These are phyloP conservation scores for Aspergillus versicolor DNA, from an alignment of 2,329 filamentous ascomycete species.

Conservation along the genomic window DNA sequence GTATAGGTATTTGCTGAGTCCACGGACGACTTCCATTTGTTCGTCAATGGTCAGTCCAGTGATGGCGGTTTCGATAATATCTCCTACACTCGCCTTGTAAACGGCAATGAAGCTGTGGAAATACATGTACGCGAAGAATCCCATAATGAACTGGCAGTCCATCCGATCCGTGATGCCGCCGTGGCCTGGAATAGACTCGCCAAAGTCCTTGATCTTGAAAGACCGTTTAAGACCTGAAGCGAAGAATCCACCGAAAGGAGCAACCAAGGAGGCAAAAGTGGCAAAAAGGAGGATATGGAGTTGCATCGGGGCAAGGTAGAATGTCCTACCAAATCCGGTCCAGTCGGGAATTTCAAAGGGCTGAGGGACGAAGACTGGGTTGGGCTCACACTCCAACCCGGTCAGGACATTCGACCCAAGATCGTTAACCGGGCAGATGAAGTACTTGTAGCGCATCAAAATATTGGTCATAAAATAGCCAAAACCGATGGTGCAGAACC, in stretches of 20 bases:
- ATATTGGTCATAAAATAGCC: constrained; percentile 79
- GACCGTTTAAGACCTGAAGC: constrained; percentile 96
- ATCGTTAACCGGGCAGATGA: constrained; percentile 96
- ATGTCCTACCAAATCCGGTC: constrained; percentile 68
- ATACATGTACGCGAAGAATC: constrained; percentile 97
- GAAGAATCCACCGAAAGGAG: constrained; percentile 97
- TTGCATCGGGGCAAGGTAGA: constrained; percentile 84
- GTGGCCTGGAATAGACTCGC: constrained; percentile 94
- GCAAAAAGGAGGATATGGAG: constrained; percentile 88
- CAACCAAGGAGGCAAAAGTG: constrained; percentile 93
- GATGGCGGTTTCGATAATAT: constrained; percentile 87
- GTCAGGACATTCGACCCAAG: constrained; percentile 91
- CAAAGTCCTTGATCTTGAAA: constrained; percentile 99
- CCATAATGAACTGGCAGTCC: constrained; percentile 99
- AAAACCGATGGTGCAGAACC: constrained; percentile 90
- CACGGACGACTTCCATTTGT: constrained; percentile 75
- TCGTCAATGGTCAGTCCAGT: constrained; percentile 84
- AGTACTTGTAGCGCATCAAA: constrained; percentile 89
- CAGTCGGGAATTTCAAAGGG: constrained; percentile 71
- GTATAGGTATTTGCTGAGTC: constrained; percentile 62
- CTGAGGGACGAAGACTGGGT: constrained; percentile 83
- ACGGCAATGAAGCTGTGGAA: constrained; percentile 96
- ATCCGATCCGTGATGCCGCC: constrained; percentile 98
- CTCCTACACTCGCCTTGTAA: constrained; percentile 79
- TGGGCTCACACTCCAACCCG: constrained; percentile 83